Conservation (phyloP, 2,329 filamentous ascomycete genomes). For the Aaosphaeria arxii region DNA sequence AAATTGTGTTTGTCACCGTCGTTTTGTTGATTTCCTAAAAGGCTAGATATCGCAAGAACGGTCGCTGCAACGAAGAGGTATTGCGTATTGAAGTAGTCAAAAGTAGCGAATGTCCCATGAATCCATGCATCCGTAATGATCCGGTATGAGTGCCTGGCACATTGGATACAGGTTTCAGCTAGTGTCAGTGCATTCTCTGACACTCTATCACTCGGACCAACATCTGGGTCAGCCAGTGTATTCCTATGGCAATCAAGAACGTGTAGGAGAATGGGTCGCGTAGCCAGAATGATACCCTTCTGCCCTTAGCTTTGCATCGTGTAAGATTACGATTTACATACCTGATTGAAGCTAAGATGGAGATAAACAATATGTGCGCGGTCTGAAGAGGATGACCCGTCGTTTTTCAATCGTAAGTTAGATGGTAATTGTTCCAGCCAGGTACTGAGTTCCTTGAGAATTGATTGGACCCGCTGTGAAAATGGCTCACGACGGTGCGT, state of each 20-base stretch:
- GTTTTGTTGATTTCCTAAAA: conserved; percentile 26
- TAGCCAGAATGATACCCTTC: conserved; percentile 29
- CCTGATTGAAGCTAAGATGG: neutral
- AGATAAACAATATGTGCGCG: conserved; percentile 3
- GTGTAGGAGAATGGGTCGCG: conserved; percentile 32
- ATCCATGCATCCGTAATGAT: conserved; percentile 47
- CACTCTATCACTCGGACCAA: conserved; percentile 1
- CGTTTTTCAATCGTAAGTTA: conserved; percentile 29
- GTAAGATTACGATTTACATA: neutral
- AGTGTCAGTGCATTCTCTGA: conserved; percentile 36
- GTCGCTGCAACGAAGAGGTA: conserved; percentile 49
- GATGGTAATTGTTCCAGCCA: conserved; percentile 37
- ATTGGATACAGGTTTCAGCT: conserved; percentile 45
- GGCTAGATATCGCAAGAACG: conserved; percentile 44
- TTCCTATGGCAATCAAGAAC: conserved; percentile 22
- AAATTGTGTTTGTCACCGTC: neutral
- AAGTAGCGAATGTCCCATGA: conserved; percentile 46
- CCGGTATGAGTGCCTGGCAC: conserved; percentile 44
- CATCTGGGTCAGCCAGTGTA: conserved; percentile 4
- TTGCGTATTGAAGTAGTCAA: conserved; percentile 48
- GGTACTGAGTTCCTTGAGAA: conserved; percentile 33
- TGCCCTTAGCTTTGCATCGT: neutral
- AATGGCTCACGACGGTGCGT: conserved; percentile 25
- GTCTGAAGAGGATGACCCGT: conserved; percentile 8
- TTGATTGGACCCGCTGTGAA: conserved; percentile 35